Conservation (phyloP, 495 filamentous ascomycete genomes). For the Daldinia caldariorum region DNA sequence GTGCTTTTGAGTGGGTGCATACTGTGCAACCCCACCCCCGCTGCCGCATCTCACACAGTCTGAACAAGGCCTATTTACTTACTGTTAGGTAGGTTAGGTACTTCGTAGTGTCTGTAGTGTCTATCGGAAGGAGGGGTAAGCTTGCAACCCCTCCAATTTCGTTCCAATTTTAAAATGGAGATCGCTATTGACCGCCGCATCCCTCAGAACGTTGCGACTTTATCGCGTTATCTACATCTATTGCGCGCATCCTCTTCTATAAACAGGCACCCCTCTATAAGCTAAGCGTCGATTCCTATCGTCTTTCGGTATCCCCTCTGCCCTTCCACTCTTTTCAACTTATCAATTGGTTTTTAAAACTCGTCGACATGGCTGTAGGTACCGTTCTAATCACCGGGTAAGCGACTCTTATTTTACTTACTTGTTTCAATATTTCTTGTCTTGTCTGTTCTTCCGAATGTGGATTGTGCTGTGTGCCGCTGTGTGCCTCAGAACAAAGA, state of each 20-base stretch:
- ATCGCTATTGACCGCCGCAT: conserved; percentile 41
- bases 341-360: conserved; percentile 29
- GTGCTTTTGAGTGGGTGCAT: not conserved
- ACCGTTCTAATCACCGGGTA: conserved; percentile 93
- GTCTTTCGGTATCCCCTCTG: conserved; percentile 7
- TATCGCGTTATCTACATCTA: conserved; percentile 9
- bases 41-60: not conserved
- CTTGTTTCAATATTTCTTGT: not conserved
- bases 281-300: conserved; percentile 1
- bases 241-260: conserved; percentile 6
- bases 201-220: conserved; percentile 28
- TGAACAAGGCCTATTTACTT: conserved; percentile 3
- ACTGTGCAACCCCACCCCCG: conserved; percentile 17
- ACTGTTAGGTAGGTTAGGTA: too few species aligned
- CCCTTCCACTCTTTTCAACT: not conserved
- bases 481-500: not conserved
- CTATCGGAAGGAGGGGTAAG: conserved; percentile 32
- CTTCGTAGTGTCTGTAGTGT: too few species aligned
- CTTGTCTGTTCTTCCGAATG: not conserved
- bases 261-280: conserved; percentile 1
- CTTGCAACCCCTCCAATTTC: conserved; percentile 42
- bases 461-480: not conserved
- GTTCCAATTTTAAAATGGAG: conserved; percentile 44
- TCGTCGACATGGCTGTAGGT: conserved; percentile 74
- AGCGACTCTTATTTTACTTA: conserved; percentile 47